phyloP scores from a whole-genome alignment of 2,329 filamentous ascomycete genomes.

The Blastomyces percursus region DNA sequence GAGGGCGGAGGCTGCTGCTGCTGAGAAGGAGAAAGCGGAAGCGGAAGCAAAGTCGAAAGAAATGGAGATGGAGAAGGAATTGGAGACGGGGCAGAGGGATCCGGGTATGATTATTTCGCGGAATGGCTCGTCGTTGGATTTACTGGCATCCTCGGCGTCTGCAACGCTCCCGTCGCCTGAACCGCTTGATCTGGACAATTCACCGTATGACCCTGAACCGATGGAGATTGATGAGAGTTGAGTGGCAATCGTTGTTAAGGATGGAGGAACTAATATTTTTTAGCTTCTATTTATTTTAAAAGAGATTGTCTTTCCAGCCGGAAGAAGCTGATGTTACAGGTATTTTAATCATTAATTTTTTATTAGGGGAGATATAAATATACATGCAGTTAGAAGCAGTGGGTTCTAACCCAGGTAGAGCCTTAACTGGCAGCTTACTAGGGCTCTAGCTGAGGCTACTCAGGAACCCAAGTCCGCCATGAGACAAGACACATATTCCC shows the following conservation, averaged over 20 bases:
- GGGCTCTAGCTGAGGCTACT: not conserved
- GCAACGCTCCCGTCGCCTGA: not conserved
- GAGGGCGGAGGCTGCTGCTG: conserved; percentile 20
- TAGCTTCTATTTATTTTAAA: not conserved
- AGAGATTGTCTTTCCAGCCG: not conserved
- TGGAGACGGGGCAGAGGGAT: not conserved
- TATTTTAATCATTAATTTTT: not conserved
- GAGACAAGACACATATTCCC: not conserved
- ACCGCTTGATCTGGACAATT: not conserved
- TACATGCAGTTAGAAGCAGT: not conserved
- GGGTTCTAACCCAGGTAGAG: not conserved
- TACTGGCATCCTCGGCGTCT: not conserved
- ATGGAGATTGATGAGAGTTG: conserved; percentile 22
- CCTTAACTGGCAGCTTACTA: not conserved
- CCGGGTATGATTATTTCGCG: not conserved
- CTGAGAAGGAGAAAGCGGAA: conserved; percentile 19
- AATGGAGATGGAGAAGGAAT: conserved; percentile 10
- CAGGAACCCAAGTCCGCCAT: not conserved
- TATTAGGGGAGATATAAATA: not conserved
- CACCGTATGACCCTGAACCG: conserved; percentile 15
- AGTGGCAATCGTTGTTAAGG: not conserved
- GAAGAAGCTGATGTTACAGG: not conserved
- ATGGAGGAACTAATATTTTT: not conserved
- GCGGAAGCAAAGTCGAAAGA: too few species aligned
- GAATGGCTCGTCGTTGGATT: not conserved